Conservation (phyloP, 495 filamentous ascomycete species). For the Xylaria intraflava region DNA sequence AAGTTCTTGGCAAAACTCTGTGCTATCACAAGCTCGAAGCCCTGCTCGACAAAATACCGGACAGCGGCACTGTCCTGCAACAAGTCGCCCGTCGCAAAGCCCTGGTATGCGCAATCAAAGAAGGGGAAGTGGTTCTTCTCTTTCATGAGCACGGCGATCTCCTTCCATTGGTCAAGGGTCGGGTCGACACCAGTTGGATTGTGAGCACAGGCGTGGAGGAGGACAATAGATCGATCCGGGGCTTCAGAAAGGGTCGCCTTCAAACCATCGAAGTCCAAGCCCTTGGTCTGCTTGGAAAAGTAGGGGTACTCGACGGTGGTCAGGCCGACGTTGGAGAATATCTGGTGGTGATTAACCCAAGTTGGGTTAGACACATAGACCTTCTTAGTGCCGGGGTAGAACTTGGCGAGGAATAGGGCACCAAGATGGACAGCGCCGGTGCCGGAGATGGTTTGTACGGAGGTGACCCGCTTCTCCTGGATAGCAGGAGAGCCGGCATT, state of each 20-base stretch:
- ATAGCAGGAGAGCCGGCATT: constrained; percentile 75
- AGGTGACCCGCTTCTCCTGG: constrained; percentile 70
- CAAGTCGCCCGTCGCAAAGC: constrained; percentile 91
- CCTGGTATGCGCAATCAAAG: constrained; percentile 98
- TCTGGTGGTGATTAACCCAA: constrained; percentile 98
- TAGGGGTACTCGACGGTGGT: constrained; percentile 83
- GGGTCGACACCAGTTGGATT: constrained; percentile 98
- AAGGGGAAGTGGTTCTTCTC: constrained; percentile 87
- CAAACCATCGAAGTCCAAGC: constrained; percentile 89
- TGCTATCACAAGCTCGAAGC: constrained; percentile 91
- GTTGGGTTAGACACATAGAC: constrained; percentile 91
- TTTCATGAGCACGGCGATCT: constrained; percentile 70
- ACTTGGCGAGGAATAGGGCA: constrained; percentile 75
- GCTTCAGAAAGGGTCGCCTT: constrained; percentile 58
- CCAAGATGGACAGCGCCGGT: constrained; percentile 88
- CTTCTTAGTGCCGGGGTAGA: constrained; percentile 61
- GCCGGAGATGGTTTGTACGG: constrained; percentile 79
- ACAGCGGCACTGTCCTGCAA: constrained; percentile 81
- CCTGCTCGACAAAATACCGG: constrained; percentile 86
- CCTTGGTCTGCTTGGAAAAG: constrained; percentile 78
- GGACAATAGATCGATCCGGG: constrained; percentile 71
- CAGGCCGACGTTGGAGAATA: constrained; percentile 87
- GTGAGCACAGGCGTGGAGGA: constrained; percentile 95
- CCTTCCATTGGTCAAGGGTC: constrained; percentile 87
- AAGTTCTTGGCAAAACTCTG: constrained; percentile 99